Evolutionary conservation across 371 early-diverging fungal species (phyloP).

Genomic region (Mycotypha africana): DNA sequence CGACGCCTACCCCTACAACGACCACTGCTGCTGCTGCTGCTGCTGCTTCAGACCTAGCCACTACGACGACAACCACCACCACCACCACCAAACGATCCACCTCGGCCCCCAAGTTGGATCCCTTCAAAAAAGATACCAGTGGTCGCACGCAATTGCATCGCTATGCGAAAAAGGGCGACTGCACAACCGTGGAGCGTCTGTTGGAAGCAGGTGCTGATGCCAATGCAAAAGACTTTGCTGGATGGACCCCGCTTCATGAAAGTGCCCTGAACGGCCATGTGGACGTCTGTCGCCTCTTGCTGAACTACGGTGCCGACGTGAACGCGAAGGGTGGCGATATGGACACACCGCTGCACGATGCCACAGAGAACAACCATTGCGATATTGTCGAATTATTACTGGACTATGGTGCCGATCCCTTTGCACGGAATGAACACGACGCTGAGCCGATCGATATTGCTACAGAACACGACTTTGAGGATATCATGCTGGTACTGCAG

Average conservation of each 20-base stretch:
- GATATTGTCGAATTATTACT: slow-evolving; percentile 61
- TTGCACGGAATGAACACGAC: slow-evolving; percentile 46
- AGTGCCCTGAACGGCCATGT: slow-evolving; percentile 65
- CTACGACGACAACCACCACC: slow-evolving; percentile 31
- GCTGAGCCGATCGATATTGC: slow-evolving; percentile 55
- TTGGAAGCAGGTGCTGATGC: slow-evolving; percentile 71
- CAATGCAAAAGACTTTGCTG: slow-evolving; percentile 65
- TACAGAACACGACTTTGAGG: slow-evolving; percentile 36
- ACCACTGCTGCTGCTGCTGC: slow-evolving; percentile 36
- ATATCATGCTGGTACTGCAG: slow-evolving; percentile 26
- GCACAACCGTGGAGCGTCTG: slow-evolving; percentile 39
- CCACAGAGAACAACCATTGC: slow-evolving; percentile 64
- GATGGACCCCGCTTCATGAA: slow-evolving; percentile 76
- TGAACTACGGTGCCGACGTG: slow-evolving; percentile 67
- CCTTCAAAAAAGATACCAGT: slow-evolving; percentile 42
- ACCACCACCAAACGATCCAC: neutral
- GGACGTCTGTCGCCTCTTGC: slow-evolving; percentile 51
- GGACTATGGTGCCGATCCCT: slow-evolving; percentile 53
- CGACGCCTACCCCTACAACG: slow-evolving; percentile 33
- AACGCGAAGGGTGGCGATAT: slow-evolving; percentile 62
- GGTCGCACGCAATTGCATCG: slow-evolving; percentile 55
- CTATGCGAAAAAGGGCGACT: slow-evolving; percentile 49
- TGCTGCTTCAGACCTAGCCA: no score
- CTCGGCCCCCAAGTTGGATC: slow-evolving; percentile 27
- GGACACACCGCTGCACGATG: slow-evolving; percentile 80